Conservation (phyloP, 2,329 filamentous ascomycete genomes). For the Colletotrichum tofieldiae region DNA sequence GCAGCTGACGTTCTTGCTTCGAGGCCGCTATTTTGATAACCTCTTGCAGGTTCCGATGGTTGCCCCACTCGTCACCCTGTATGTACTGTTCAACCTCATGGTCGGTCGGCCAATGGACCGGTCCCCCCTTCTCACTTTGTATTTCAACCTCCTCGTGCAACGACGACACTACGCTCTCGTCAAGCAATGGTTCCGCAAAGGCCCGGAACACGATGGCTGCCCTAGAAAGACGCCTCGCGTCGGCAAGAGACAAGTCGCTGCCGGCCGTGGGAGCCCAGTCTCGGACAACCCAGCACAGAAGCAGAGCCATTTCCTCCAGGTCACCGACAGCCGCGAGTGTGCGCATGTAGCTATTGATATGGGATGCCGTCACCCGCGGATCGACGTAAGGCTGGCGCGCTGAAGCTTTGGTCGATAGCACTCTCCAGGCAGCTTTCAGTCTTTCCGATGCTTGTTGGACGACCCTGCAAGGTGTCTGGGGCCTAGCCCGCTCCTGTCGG, state of each 20-base stretch:
- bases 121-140: conserved; percentile 41
- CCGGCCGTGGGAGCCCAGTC: conserved; percentile 59
- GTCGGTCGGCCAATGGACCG: conserved; percentile 57
- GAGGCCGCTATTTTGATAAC: conserved; percentile 8
- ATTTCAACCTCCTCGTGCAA: conserved; percentile 49
- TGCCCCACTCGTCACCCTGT: conserved; percentile 37
- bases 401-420: conserved; percentile 9
- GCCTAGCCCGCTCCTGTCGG: background rate
- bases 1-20: background rate
- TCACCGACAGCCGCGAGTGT: conserved; percentile 75
- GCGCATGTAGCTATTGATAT: conserved; percentile 70
- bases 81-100: conserved; percentile 55
- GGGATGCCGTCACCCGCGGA: conserved; percentile 56
- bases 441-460: conserved; percentile 16
- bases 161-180: conserved; percentile 48
- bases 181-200: conserved; percentile 62
- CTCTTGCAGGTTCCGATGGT: conserved; percentile 25
- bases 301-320: conserved; percentile 68
- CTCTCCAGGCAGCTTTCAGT: conserved; percentile 30
- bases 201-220: conserved; percentile 65
- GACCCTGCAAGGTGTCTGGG: background rate
- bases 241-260: conserved; percentile 53
- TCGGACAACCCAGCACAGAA: conserved; percentile 72
- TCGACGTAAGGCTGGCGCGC: conserved; percentile 3
- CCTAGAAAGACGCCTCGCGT: conserved; percentile 49